These are phyloP conservation scores for Chloris gayana DNA, from an alignment of 176 grass and related monocot genomes.

Conservation along the genomic window DNA sequence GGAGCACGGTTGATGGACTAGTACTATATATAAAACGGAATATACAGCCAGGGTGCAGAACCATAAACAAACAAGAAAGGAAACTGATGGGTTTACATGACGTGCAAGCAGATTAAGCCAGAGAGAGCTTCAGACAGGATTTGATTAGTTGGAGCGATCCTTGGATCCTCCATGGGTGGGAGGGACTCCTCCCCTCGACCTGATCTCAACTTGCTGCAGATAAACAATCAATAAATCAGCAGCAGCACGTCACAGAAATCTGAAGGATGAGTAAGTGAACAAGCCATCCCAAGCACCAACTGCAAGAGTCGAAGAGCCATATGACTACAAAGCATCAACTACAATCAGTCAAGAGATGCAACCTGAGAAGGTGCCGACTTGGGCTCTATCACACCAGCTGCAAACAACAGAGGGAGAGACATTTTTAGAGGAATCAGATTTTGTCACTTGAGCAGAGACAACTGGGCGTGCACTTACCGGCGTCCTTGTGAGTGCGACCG, in stretches of 20 bases:
- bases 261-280: not conserved
- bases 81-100: not conserved
- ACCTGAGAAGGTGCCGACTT: slow-evolving; percentile 19
- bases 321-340: not conserved
- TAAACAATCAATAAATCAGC: not conserved
- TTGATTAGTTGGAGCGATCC: not conserved
- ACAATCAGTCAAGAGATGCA: not conserved
- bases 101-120: not conserved
- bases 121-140: not conserved
- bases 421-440: not conserved
- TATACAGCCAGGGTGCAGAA: not conserved
- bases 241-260: not conserved
- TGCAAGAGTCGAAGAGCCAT: not conserved
- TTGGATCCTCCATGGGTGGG: not conserved
- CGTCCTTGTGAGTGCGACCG: slow-evolving; percentile 39
- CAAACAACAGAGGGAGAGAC: not conserved
- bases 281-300: too few species aligned
- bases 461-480: not conserved
- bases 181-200: not conserved
- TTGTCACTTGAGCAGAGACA: not conserved
- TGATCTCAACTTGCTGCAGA: not conserved
- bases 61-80: not conserved
- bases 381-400: slow-evolving; percentile 13
- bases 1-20: too few species aligned
- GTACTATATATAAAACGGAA: not conserved